Conservation (phyloP, 2,329 filamentous ascomycete genomes). For the Colletotrichum musicola region DNA sequence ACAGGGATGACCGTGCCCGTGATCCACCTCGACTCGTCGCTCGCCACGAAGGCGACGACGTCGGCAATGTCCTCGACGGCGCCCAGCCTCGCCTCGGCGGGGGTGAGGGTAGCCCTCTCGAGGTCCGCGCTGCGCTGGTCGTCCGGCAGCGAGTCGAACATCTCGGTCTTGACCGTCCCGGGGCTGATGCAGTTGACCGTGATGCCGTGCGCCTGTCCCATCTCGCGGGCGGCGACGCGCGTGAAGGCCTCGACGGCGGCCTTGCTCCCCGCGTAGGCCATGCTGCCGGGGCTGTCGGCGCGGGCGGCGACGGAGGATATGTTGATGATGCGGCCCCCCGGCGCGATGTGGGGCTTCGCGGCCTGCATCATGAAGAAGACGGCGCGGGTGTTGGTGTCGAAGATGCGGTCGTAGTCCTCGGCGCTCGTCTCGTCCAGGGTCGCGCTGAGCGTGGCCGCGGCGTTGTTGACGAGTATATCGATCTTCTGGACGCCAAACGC, state of each 20-base stretch:
- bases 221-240: slow-evolving; percentile 39
- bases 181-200: slow-evolving; percentile 41
- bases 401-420: slow-evolving; percentile 40
- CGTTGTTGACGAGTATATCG: slow-evolving; percentile 41
- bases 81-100: slow-evolving; percentile 38
- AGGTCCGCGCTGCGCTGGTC: slow-evolving; percentile 36
- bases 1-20: slow-evolving; percentile 39
- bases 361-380: slow-evolving; percentile 41
- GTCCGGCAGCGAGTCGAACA: slow-evolving; percentile 37
- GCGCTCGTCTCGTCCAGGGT: slow-evolving; percentile 38
- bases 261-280: slow-evolving; percentile 40
- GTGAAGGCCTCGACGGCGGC: slow-evolving; percentile 41
- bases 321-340: slow-evolving; percentile 42
- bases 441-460: slow-evolving; percentile 39
- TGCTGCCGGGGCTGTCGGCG: slow-evolving; percentile 37
- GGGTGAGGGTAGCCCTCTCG: slow-evolving; percentile 38
- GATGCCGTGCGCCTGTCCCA: slow-evolving; percentile 38
- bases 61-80: slow-evolving; percentile 40
- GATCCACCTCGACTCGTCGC: slow-evolving; percentile 40
- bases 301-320: slow-evolving; percentile 41
- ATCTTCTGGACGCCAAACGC: slow-evolving; percentile 40
- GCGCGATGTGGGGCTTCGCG: slow-evolving; percentile 37
- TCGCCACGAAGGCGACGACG: slow-evolving; percentile 39
- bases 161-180: slow-evolving; percentile 40
- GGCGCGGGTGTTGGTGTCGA: slow-evolving; percentile 39